Evolutionary conservation across 1,139 yeast genomes (phyloP).

Genomic region (Geotrichum klebahnii): DNA sequence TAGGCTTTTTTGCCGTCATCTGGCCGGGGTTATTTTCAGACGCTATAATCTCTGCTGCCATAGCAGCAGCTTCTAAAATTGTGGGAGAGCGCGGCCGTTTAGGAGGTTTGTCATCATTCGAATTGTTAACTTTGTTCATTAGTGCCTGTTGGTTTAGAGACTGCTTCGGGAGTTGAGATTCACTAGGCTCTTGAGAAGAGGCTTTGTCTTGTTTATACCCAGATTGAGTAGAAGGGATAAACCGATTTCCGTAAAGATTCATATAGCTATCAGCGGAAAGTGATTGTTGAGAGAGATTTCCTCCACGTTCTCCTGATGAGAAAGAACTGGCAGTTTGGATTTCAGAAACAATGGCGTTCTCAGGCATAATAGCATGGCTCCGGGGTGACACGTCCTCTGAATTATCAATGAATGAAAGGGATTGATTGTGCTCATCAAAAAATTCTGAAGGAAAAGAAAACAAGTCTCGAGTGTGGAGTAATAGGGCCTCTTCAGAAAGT

Average conservation of each 20-base stretch:
- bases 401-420: neutral
- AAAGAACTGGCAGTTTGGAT: neutral
- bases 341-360: neutral
- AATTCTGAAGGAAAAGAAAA: neutral
- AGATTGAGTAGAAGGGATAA: neutral
- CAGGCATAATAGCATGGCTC: neutral
- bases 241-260: slow-evolving; percentile 1
- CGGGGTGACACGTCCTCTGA: neutral
- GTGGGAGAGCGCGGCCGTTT: slow-evolving; percentile 16
- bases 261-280: neutral
- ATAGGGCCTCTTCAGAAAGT: slow-evolving; percentile 20
- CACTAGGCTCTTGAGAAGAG: neutral
- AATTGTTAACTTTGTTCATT: too few relatives aligned
- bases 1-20: slow-evolving; percentile 12
- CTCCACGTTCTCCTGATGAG: neutral
- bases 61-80: slow-evolving; percentile 20
- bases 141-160: too few relatives aligned
- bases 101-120: too few relatives aligned
- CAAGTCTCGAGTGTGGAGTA: slow-evolving; percentile 15
- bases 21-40: slow-evolving; percentile 1
- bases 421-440: neutral
- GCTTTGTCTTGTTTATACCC: too few relatives aligned
- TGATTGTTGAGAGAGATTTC: neutral
- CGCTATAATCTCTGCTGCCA: slow-evolving; percentile 23
- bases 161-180: neutral